Percentiles rank a stretch among this genome's conserved stretches.
These are phyloP conservation scores for Ascodesmis nigricans DNA, from an alignment of 495 filamentous ascomycete species.

Conservation along the genomic window DNA sequence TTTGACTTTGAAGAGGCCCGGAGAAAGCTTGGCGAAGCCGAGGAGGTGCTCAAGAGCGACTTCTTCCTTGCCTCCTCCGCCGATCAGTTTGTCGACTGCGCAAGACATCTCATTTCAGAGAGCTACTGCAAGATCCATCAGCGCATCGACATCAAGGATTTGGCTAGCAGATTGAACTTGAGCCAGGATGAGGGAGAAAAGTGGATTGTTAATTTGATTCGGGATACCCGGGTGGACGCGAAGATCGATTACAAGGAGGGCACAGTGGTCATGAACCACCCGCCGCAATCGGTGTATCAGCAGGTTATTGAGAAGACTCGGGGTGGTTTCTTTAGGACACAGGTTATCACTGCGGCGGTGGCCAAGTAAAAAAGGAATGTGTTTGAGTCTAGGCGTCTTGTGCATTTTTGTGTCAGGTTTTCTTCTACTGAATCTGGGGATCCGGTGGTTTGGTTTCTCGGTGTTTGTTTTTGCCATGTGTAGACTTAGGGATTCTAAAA, in stretches of 20 bases:
- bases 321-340: slow-evolving; percentile 77
- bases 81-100: slow-evolving; percentile 81
- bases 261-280: slow-evolving; percentile 98
- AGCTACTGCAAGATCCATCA: slow-evolving; percentile 99
- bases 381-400: no score
- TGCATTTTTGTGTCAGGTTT: no score
- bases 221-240: slow-evolving; percentile 88
- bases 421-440: no score
- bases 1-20: slow-evolving; percentile 98
- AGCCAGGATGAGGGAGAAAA: slow-evolving; percentile 92
- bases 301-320: slow-evolving; percentile 95
- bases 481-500: neutral
- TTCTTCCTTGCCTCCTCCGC: slow-evolving; percentile 80
- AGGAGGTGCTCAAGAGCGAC: slow-evolving; percentile 75
- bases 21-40: slow-evolving; percentile 69
- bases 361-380: no score
- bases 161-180: slow-evolving; percentile 71
- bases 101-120: slow-evolving; percentile 89
- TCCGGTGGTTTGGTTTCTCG: no score
- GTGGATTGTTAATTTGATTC: slow-evolving; percentile 98
- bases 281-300: slow-evolving; percentile 91
- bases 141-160: slow-evolving; percentile 90
- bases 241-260: slow-evolving; percentile 98
- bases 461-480: slow-evolving; percentile 15
- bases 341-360: slow-evolving; percentile 40